Evolutionary conservation across 202 grass and related monocot genomes (phyloP).

Genomic region (Cymbopogon flexuosus): DNA sequence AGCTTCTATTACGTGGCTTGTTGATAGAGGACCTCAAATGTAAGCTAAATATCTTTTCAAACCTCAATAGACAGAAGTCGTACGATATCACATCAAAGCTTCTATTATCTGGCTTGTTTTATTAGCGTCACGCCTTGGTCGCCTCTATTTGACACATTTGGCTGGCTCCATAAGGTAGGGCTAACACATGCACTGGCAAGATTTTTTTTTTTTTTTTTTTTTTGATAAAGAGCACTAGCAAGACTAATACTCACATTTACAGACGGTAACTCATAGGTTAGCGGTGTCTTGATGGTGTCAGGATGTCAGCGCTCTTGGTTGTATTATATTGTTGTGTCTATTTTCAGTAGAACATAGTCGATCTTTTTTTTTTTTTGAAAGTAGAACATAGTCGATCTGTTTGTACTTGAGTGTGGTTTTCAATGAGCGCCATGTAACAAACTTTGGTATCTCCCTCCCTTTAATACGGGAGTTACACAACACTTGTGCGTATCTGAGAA

Average conservation of each 20-base stretch:
- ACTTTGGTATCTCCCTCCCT: background rate
- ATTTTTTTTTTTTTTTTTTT: no score
- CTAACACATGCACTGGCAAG: no score
- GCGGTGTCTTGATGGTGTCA: background rate
- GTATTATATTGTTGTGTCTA: no score
- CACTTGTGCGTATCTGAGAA: background rate
- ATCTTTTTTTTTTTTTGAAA: no score
- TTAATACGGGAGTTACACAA: background rate
- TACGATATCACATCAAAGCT: background rate
- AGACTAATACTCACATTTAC: no score
- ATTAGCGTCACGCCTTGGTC: background rate
- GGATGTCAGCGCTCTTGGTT: background rate
- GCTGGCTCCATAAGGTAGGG: no score
- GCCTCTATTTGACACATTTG: background rate
- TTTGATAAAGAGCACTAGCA: no score
- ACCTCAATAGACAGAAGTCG: no score
- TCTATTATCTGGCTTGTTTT: background rate
- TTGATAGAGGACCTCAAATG: background rate
- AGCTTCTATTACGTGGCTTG: background rate
- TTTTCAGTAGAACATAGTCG: background rate
- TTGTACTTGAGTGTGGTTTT: no score
- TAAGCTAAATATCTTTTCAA: no score
- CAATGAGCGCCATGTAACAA: background rate
- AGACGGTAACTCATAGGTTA: no score
- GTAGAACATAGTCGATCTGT: background rate